phyloP scores from a whole-genome alignment of 129 eudicot genomes.

The Tagetes erecta region DNA sequence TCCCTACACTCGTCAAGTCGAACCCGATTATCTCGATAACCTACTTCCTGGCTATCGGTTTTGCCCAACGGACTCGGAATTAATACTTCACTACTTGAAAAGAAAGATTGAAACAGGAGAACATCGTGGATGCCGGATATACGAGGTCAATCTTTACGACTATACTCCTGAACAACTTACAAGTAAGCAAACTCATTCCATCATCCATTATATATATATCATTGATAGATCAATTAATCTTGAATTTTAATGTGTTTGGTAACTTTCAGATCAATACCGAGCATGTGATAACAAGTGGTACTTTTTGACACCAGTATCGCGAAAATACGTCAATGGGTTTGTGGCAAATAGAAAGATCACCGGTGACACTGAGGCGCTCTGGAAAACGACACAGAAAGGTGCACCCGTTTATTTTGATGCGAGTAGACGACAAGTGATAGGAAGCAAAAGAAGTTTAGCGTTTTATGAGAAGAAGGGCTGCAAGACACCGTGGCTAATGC shows the following conservation, averaged over 20 bases:
- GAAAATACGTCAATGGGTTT: background rate
- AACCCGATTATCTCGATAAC: slow-evolving; percentile 1
- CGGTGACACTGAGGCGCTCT: background rate
- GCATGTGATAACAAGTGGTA: background rate
- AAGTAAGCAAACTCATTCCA: background rate
- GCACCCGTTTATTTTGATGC: background rate
- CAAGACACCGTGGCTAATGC: background rate
- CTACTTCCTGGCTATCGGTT: slow-evolving; percentile 26
- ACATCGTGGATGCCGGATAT: slow-evolving; percentile 12
- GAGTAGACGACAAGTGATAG: background rate
- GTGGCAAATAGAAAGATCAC: background rate
- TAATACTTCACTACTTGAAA: slow-evolving; percentile 14
- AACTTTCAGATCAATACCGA: background rate
- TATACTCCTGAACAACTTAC: slow-evolving; percentile 14
- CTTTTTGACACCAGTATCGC: background rate
- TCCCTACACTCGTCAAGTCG: background rate
- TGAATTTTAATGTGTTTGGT: background rate
- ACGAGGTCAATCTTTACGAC: slow-evolving; percentile 26
- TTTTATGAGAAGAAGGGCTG: background rate
- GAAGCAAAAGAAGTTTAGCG: background rate
- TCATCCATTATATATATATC: no score
- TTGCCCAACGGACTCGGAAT: slow-evolving; percentile 16
- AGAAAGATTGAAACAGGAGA: slow-evolving; percentile 1
- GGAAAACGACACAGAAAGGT: background rate
- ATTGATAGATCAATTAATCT: background rate